Conservation (phyloP, 768 basidiomycete genomes). For the Xerocomellus chrysenteron region DNA sequence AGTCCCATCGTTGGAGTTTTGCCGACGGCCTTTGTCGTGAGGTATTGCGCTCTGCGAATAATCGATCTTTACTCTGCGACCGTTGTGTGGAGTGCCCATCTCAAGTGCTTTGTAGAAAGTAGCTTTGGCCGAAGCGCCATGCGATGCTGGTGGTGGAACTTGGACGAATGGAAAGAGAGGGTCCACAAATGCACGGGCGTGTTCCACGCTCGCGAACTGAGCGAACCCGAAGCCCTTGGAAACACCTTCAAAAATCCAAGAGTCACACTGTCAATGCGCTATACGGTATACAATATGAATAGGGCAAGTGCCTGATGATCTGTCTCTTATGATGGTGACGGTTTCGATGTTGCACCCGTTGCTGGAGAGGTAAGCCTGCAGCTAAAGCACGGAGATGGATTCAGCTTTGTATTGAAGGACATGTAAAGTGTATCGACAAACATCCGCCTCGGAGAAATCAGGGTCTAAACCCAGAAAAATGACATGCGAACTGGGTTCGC, state of each 20-base stretch:
- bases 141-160: slow-evolving; percentile 88
- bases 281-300: slow-evolving; percentile 68
- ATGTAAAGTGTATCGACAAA: slow-evolving; percentile 49
- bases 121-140: slow-evolving; percentile 74
- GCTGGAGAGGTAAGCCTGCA: slow-evolving; percentile 73
- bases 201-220: slow-evolving; percentile 82
- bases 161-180: slow-evolving; percentile 88
- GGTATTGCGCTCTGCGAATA: slow-evolving; percentile 86
- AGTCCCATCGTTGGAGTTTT: slow-evolving; percentile 87
- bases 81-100: slow-evolving; percentile 67
- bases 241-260: slow-evolving; percentile 75
- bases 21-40: slow-evolving; percentile 62
- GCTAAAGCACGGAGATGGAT: slow-evolving; percentile 48
- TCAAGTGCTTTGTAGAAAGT: slow-evolving; percentile 76
- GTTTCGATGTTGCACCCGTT: slow-evolving; percentile 78
- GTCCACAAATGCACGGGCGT: slow-evolving; percentile 88
- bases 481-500: slow-evolving; percentile 88
- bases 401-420: slow-evolving; percentile 36
- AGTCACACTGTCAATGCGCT: slow-evolving; percentile 70
- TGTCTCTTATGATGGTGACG: slow-evolving; percentile 95
- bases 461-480: slow-evolving; percentile 93
- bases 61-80: slow-evolving; percentile 91
- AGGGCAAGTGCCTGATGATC: slow-evolving; percentile 91
- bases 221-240: slow-evolving; percentile 98
- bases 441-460: slow-evolving; percentile 91